These are phyloP conservation scores for Aspergillus floridensis DNA, from an alignment of 2,329 filamentous ascomycete species.

Conservation along the genomic window DNA sequence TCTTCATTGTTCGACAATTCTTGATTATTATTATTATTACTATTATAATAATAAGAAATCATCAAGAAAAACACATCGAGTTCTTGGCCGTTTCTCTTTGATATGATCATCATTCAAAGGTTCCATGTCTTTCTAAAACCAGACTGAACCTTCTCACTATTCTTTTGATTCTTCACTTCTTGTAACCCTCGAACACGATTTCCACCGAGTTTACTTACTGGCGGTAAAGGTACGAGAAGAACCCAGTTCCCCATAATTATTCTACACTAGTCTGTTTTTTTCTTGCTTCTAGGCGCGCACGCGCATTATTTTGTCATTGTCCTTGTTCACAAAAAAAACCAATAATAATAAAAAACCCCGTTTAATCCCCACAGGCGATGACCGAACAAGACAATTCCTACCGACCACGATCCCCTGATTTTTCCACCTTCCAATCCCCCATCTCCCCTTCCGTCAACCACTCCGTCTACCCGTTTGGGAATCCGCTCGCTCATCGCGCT, in stretches of 20 bases:
- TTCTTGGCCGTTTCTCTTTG: neutral
- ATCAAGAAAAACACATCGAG: no score
- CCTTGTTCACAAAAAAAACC: conserved; percentile 3
- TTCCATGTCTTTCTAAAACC: neutral
- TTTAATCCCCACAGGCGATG: conserved; percentile 33
- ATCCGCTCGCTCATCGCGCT: conserved; percentile 37
- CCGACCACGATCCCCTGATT: conserved; percentile 50
- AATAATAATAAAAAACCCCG: conserved; percentile 15
- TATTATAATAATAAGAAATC: neutral
- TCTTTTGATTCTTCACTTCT: neutral
- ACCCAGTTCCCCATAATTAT: conserved; percentile 13
- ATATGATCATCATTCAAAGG: neutral
- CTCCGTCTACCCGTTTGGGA: conserved; percentile 32
- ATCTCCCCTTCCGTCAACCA: conserved; percentile 36
- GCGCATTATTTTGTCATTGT: conserved; percentile 7
- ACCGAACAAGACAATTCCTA: conserved; percentile 47
- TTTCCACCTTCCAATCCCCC: conserved; percentile 49
- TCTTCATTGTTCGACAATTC: neutral
- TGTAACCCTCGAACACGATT: neutral
- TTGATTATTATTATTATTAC: neutral
- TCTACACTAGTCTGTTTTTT: conserved; percentile 6
- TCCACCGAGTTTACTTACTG: neutral
- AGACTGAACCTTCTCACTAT: neutral
- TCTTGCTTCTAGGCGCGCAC: conserved; percentile 4
- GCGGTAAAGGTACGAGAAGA: conserved; percentile 1